These are phyloP conservation scores for Aurantiochytrium sp. DNA, from an alignment of 108 stramenopile species.

Conservation along the genomic window DNA sequence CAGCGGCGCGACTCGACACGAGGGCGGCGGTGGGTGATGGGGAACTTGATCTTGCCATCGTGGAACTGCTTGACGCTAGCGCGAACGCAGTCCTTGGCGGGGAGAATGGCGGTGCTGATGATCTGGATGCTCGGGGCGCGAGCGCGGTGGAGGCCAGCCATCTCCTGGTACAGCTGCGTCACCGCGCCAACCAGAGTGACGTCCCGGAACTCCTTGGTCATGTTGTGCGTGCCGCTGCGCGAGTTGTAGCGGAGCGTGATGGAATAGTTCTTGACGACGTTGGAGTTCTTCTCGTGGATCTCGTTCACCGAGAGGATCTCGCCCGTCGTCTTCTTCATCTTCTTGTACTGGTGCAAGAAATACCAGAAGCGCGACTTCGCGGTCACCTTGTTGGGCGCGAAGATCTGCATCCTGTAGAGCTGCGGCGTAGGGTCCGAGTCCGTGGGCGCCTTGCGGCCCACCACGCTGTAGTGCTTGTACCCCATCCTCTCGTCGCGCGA, in stretches of 20 bases:
- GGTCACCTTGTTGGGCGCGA: conserved; percentile 53
- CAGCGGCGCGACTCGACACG: conserved; percentile 58
- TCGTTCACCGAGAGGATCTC: conserved; percentile 96
- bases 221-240: conserved; percentile 98
- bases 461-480: conserved; percentile 94
- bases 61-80: conserved; percentile 76
- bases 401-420: conserved; percentile 99
- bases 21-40: conserved; percentile 86
- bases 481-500: neutral
- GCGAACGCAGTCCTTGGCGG: conserved; percentile 80
- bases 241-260: conserved; percentile 99
- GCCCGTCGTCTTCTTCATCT: conserved; percentile 99
- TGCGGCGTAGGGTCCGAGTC: conserved; percentile 92
- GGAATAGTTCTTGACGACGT: conserved; percentile 97
- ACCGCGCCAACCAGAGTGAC: conserved; percentile 84
- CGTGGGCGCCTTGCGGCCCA: conserved; percentile 95
- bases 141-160: conserved; percentile 98
- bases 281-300: conserved; percentile 87
- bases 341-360: conserved; percentile 99
- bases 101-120: conserved; percentile 84
- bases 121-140: conserved; percentile 98
- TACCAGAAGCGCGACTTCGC: conserved; percentile 99
- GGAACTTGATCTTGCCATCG: conserved; percentile 86
- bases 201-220: conserved; percentile 99
- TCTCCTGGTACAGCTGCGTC: conserved; percentile 95